A percentile compares a stretch with the other conserved stretches of the same genome.
Evolutionary conservation across 2,329 filamentous ascomycete genomes (phyloP).

Genomic region (Sarocladium kiliense): DNA sequence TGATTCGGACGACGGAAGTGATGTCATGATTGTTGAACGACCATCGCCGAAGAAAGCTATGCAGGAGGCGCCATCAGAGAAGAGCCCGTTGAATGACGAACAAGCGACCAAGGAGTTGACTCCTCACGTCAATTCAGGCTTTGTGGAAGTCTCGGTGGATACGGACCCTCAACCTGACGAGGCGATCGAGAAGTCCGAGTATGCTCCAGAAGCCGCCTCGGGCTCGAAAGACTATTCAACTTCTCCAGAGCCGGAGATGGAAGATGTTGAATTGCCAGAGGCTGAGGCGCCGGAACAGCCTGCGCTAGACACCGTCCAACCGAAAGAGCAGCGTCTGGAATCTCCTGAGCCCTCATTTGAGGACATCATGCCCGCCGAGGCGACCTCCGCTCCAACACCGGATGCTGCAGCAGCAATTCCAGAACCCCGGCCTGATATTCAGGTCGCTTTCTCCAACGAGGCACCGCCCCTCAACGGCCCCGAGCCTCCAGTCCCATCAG

Average conservation of each 20-base stretch:
- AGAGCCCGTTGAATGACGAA: background rate
- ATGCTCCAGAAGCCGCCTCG: background rate
- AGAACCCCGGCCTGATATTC: background rate
- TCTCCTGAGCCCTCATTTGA: slow-evolving; percentile 32
- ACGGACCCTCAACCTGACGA: background rate
- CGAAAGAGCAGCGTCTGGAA: slow-evolving; percentile 12
- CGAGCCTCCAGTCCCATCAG: slow-evolving; percentile 1
- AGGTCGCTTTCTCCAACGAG: slow-evolving; percentile 28
- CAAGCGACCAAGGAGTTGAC: background rate
- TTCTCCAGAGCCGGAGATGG: slow-evolving; percentile 27
- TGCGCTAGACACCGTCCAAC: background rate
- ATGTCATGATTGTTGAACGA: slow-evolving; percentile 50
- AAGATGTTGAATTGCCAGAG: slow-evolving; percentile 24
- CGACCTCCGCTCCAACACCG: background rate
- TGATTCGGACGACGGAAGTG: slow-evolving; percentile 52
- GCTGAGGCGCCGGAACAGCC: slow-evolving; percentile 8
- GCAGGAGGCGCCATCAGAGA: no score
- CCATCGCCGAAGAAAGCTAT: slow-evolving; percentile 26
- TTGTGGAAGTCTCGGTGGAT: background rate
- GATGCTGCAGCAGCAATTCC: background rate
- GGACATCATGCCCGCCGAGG: slow-evolving; percentile 24
- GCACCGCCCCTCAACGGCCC: slow-evolving; percentile 15
- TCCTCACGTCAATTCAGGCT: background rate
- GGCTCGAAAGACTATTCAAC: background rate
- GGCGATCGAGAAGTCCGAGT: background rate